phyloP scores from a whole-genome alignment of 257 asterid genomes.

The Rehmannia glutinosa region DNA sequence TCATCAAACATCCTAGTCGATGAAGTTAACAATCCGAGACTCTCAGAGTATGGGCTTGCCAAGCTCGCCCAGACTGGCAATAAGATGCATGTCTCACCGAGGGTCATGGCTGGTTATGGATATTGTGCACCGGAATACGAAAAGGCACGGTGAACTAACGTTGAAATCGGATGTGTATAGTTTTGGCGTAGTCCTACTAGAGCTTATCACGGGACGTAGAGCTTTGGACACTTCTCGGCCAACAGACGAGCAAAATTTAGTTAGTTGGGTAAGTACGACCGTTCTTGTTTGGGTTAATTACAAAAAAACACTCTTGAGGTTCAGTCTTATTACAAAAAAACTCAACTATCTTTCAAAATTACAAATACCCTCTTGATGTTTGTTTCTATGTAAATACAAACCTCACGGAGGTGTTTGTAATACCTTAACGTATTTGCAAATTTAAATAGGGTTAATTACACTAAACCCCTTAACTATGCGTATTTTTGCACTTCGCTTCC shows the following conservation, averaged over 20 bases:
- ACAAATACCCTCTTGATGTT: too few species aligned
- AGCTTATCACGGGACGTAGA: conserved; percentile 65
- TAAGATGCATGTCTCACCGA: conserved; percentile 36
- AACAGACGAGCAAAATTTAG: conserved; percentile 51
- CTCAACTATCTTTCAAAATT: too few species aligned
- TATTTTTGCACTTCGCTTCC: too few species aligned
- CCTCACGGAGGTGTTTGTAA: too few species aligned
- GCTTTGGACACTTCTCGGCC: conserved; percentile 52
- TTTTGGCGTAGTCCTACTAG: conserved; percentile 62
- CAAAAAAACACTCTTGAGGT: too few species aligned
- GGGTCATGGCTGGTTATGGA: conserved; percentile 46
- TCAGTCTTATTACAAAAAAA: too few species aligned
- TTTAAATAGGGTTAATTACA: too few species aligned
- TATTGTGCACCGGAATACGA: conserved; percentile 67
- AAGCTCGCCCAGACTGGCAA: conserved; percentile 44
- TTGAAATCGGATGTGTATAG: conserved; percentile 62
- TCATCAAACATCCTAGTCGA: conserved; percentile 49
- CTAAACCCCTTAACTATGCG: too few species aligned
- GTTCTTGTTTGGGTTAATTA: too few species aligned
- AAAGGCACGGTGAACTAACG: conserved; percentile 49
- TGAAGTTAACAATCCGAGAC: conserved; percentile 40
- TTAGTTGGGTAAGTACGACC: conserved; percentile 50
- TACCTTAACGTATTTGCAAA: too few species aligned
- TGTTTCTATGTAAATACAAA: too few species aligned
- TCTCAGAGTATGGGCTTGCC: conserved; percentile 57